Evolutionary conservation across 2,329 filamentous ascomycete species (phyloP).

Genomic region (Fusarium oxysporum): DNA sequence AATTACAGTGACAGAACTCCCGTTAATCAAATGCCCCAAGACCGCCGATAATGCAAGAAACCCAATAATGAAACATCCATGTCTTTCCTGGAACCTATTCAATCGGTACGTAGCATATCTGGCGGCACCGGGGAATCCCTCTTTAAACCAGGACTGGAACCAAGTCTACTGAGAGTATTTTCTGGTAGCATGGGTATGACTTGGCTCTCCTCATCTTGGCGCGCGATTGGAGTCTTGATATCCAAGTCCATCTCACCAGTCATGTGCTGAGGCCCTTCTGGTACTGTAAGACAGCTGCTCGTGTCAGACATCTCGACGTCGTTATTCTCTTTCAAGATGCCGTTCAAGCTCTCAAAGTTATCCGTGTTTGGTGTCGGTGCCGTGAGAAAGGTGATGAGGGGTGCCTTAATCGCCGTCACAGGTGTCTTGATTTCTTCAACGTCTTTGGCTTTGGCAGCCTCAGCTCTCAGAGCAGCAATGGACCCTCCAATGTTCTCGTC

Average conservation of each 20-base stretch:
- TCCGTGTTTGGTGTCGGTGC: constrained; percentile 58
- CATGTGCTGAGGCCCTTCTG: constrained; percentile 48
- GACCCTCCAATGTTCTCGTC: constrained; percentile 58
- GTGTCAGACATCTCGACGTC: constrained; percentile 65
- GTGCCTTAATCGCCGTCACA: constrained; percentile 38
- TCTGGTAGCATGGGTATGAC: constrained; percentile 32
- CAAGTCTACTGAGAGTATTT: constrained; percentile 51
- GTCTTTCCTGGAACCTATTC: not conserved
- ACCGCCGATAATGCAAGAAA: constrained; percentile 24
- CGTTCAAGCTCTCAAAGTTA: constrained; percentile 43
- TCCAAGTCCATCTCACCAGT: constrained; percentile 51
- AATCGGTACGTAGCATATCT: constrained; percentile 21
- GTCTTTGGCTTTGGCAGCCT: constrained; percentile 41
- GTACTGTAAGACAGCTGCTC: constrained; percentile 51
- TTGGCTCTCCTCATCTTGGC: constrained; percentile 12
- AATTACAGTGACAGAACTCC: constrained; percentile 8
- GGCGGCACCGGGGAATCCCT: constrained; percentile 39
- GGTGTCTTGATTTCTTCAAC: constrained; percentile 38
- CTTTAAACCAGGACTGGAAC: constrained; percentile 55
- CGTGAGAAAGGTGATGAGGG: constrained; percentile 43
- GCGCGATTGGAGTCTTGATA: constrained; percentile 55
- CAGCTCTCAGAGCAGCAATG: constrained; percentile 54
- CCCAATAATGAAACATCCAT: not conserved
- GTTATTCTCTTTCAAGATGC: constrained; percentile 33
- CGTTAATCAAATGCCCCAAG: constrained; percentile 7